Evolutionary conservation across 768 basidiomycete species (phyloP), one percentile per base, ranked within the genome.

Genomic region (Dacryopinax spathularia): DNA sequence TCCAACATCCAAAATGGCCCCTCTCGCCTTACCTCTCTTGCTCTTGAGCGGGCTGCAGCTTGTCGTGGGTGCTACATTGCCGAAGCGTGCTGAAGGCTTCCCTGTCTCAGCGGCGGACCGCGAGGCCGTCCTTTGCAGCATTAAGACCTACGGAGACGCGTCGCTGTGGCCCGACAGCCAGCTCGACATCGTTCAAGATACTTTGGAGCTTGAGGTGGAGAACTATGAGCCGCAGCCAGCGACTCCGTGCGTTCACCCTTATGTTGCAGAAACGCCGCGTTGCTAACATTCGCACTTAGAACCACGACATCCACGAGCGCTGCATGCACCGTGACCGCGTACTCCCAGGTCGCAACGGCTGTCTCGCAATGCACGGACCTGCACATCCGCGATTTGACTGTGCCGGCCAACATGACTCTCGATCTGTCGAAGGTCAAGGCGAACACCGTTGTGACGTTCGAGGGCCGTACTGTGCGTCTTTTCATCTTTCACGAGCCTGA

Each of bases 401-500:
- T 66, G 25, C 65, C 65, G 12, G 63, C 62, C 34, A 62, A 62
- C 10, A 35, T 35, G 1, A 66, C 63, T 22, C 35, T 66, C 31
- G 63, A 66, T 44, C 60, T 66, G 22, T 64, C 63, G 15, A 64
- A 43, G 33, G 63, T 66, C 34, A 61, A 66, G 41, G 22, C 66
- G 13, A 62, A 62, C 61, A 63, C 65, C 1, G 56, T 59, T 10
- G 60, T 65, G 29, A 65, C 65, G 10, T 65, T 65, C 34, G 65
- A 65, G 43, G 65, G 65, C 27, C 37, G 35, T 16, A 65, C 65
- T 2, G 60, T 35, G 15, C 3, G 36, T n/a, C n/a, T n/a, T n/a
- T 35, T 33, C 3, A 3, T 20, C 25, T 37, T 20, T 63, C 12
- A 18, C 34, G 41, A 13, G 44, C 12, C 6, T 20, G 4, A 25